Base-by-base conservation (phyloP, 2,329 filamentous ascomycete species). In the Paecilomyces variotii region DNA sequence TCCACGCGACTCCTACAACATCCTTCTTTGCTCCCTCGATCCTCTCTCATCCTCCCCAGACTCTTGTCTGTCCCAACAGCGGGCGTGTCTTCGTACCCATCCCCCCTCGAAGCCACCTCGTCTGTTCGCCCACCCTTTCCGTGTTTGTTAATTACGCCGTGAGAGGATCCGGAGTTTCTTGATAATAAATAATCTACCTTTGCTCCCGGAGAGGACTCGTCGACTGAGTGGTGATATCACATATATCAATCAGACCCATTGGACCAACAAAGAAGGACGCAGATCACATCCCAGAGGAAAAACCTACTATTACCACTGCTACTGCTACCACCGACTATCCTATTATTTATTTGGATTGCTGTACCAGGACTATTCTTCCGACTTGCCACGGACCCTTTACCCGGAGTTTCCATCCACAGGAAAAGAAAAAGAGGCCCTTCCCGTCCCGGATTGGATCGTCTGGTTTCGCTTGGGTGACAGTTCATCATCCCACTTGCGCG, bases 261-360 rank as follows among this genome's bases (percentile, higher is more conserved):
- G 35, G 35, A 45, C 35, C 35, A 45, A 45, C 35, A 7, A 19
- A 7, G 4, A 32, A 30, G 11, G 11, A 32, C 4, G 30, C 9
- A 10, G 30, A 32, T 10, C 30, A 32, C 35, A n/a, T 45, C 4
- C 35, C 14, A 45, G 6, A 19, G 35, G 30, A 30, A 19, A 19
- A 19, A 45, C 14, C 3, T 45, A 19, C 14, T 32, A 32, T 32
- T 32, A 32, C 30, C 30, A n/a, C 4, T 45, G n/a, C 35, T 45
- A 45, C 35, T 39, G 30, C 30, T 9, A 32, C 12, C 14, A 39
- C 14, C 35, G 11, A 32, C 12, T 39, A 39, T 39, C 45, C 30
- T 45, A 39, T 3, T 39, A 61, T 62, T 62, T 63, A 62, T 64
- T 60, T 64, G 61, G 61, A 60, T 62, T 66, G 63, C 64, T 68